phyloP scores from a whole-genome alignment of 768 basidiomycete genomes.

The Lenzites betulinus region DNA sequence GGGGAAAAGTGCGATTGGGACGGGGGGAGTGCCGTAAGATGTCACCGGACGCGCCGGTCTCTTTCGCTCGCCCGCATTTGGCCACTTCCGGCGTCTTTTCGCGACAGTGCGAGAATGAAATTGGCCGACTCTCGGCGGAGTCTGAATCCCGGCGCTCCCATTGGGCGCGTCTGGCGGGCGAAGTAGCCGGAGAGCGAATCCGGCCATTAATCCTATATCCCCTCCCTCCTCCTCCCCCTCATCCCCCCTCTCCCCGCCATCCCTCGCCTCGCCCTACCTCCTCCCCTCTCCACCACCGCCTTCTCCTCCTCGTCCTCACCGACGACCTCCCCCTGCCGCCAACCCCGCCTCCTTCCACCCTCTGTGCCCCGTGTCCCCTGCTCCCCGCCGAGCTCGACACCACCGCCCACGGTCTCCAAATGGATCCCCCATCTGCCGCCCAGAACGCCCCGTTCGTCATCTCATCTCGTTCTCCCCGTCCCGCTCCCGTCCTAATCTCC shows the following conservation, averaged over 20 bases:
- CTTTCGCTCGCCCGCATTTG: conserved; percentile 11
- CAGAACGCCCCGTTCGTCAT: conserved; percentile 1
- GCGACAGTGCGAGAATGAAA: background rate
- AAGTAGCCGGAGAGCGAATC: conserved; percentile 20
- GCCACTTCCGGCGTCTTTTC: conserved; percentile 16
- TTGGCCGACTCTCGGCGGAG: background rate
- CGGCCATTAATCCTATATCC: background rate
- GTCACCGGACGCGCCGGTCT: conserved; percentile 16
- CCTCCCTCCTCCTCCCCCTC: background rate
- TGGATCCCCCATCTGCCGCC: conserved; percentile 10
- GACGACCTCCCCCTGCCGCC: background rate
- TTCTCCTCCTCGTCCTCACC: background rate
- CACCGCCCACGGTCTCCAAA: conserved; percentile 6
- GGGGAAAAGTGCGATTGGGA: conserved; percentile 8
- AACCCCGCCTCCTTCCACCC: background rate
- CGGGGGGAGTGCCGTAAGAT: conserved; percentile 8
- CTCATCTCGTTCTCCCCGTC: background rate
- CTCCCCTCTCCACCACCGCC: background rate
- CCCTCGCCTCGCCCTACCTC: background rate
- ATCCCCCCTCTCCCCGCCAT: background rate
- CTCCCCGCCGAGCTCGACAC: background rate
- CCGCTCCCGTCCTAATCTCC: background rate
- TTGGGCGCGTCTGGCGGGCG: background rate
- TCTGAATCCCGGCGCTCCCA: background rate
- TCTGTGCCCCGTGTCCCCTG: background rate